These are phyloP conservation scores for Syzygium syzygioides DNA, from an alignment of 441 rosid species.

Conservation along the genomic window DNA sequence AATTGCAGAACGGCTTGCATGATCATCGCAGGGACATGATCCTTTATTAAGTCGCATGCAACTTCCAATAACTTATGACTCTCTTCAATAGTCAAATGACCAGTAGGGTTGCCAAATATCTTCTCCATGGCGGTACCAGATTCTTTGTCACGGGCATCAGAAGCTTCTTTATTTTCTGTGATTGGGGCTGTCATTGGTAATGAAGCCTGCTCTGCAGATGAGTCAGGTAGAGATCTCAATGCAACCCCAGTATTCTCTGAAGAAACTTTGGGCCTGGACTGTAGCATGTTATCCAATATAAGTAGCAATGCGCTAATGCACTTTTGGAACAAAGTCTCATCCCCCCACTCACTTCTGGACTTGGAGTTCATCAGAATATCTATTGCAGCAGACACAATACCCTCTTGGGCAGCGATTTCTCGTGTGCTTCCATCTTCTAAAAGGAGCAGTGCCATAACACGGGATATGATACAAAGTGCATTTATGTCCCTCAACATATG, in stretches of 20 bases:
- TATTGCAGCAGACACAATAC: slow-evolving; percentile 56
- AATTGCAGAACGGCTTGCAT: slow-evolving; percentile 98
- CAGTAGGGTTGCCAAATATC: slow-evolving; percentile 75
- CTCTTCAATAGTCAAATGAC: slow-evolving; percentile 72
- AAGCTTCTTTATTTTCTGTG: slow-evolving; percentile 31
- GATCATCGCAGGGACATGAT: slow-evolving; percentile 75
- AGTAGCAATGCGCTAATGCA: slow-evolving; percentile 79
- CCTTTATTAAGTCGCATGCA: slow-evolving; percentile 72
- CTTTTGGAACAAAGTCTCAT: slow-evolving; percentile 65
- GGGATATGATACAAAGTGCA: slow-evolving; percentile 78
- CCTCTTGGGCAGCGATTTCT: slow-evolving; percentile 79
- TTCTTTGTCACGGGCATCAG: slow-evolving; percentile 49
- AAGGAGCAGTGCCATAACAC: slow-evolving; percentile 75
- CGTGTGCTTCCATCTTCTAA: slow-evolving; percentile 75
- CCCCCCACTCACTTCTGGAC: slow-evolving; percentile 40
- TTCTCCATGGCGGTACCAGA: slow-evolving; percentile 40
- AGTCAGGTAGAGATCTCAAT: slow-evolving; percentile 42
- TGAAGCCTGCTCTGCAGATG: slow-evolving; percentile 34
- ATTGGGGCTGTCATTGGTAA: slow-evolving; percentile 25
- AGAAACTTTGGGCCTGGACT: slow-evolving; percentile 48
- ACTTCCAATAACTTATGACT: slow-evolving; percentile 57
- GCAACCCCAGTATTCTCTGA: slow-evolving; percentile 45
- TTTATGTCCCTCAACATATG: slow-evolving; percentile 63
- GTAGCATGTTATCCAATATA: slow-evolving; percentile 81
- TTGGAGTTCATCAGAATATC: slow-evolving; percentile 66